Conservation (phyloP, 2,329 filamentous ascomycete species). For the Colletotrichum sp. region DNA sequence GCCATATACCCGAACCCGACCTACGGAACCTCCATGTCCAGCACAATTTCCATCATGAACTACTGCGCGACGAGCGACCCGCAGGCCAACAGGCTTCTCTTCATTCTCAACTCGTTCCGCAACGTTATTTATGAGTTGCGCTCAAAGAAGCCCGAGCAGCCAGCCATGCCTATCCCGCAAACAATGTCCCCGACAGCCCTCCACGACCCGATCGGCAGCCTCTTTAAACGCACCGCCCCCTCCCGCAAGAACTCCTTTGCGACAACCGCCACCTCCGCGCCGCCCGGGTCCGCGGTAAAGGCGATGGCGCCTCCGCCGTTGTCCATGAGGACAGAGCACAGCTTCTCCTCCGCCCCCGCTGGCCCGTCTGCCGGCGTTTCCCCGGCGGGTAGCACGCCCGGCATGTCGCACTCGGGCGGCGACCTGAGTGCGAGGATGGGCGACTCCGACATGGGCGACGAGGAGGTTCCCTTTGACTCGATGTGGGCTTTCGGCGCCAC, state of each 20-base stretch:
- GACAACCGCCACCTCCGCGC: not conserved
- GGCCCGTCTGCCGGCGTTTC: constrained; percentile 15
- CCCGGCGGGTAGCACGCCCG: constrained; percentile 16
- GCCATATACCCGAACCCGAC: constrained; percentile 49
- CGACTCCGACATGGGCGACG: constrained; percentile 30
- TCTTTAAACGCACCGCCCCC: constrained; percentile 26
- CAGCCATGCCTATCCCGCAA: constrained; percentile 26
- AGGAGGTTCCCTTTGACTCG: constrained; percentile 41
- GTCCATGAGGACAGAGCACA: constrained; percentile 15
- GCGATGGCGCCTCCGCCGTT: constrained; percentile 13
- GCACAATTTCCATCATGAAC: constrained; percentile 52
- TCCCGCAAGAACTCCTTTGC: constrained; percentile 21
- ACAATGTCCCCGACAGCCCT: constrained; percentile 18
- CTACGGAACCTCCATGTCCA: constrained; percentile 43
- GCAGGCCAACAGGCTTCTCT: constrained; percentile 53
- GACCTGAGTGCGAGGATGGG: constrained; percentile 14
- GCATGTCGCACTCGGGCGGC: constrained; percentile 14
- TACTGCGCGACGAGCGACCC: constrained; percentile 54
- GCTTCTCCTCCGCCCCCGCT: not conserved
- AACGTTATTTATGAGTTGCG: constrained; percentile 37
- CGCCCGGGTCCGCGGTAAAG: not conserved
- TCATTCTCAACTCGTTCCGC: constrained; percentile 55
- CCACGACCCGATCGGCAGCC: constrained; percentile 31
- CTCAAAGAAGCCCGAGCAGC: constrained; percentile 9
- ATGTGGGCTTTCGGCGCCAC: constrained; percentile 33